phyloP scores from a whole-genome alignment of 305 asterid genomes.

The Ilex paraguariensis region DNA sequence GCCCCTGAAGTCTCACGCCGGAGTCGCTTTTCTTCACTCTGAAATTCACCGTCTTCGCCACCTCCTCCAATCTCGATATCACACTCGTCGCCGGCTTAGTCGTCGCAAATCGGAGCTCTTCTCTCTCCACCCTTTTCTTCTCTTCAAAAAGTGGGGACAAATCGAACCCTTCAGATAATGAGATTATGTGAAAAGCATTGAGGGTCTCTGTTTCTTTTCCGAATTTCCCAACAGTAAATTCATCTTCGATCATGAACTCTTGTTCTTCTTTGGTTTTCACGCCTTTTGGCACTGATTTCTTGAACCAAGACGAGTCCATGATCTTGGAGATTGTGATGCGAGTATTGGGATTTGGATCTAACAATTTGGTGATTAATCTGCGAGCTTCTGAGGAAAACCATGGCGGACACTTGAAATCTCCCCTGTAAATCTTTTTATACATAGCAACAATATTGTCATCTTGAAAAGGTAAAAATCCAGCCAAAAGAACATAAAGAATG shows the following conservation, averaged over 20 bases:
- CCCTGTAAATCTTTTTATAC: constrained; percentile 40
- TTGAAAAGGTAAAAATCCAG: constrained; percentile 44
- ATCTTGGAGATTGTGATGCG: constrained; percentile 38
- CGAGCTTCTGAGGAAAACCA: constrained; percentile 43
- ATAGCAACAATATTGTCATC: constrained; percentile 30
- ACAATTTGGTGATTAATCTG: constrained; percentile 30
- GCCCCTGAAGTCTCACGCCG: constrained; percentile 27
- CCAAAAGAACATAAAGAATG: constrained; percentile 33
- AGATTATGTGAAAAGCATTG: constrained; percentile 4
- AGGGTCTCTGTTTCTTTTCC: constrained; percentile 6
- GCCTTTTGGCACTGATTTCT: constrained; percentile 22
- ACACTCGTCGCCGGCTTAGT: constrained; percentile 30
- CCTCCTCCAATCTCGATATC: constrained; percentile 27
- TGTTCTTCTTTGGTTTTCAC: constrained; percentile 10
- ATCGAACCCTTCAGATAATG: constrained; percentile 1
- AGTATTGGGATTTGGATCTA: constrained; percentile 39
- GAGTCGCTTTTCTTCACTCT: constrained; percentile 31
- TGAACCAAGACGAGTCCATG: constrained; percentile 36
- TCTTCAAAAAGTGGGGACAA: constrained; percentile 29
- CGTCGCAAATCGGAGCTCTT: constrained; percentile 37
- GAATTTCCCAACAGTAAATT: not conserved
- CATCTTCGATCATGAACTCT: not conserved
- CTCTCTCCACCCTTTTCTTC: constrained; percentile 12
- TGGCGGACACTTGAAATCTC: constrained; percentile 46
- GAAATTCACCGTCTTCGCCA: constrained; percentile 28